Conservation (phyloP, 2,329 filamentous ascomycete species). For the Capronia epimyces region DNA sequence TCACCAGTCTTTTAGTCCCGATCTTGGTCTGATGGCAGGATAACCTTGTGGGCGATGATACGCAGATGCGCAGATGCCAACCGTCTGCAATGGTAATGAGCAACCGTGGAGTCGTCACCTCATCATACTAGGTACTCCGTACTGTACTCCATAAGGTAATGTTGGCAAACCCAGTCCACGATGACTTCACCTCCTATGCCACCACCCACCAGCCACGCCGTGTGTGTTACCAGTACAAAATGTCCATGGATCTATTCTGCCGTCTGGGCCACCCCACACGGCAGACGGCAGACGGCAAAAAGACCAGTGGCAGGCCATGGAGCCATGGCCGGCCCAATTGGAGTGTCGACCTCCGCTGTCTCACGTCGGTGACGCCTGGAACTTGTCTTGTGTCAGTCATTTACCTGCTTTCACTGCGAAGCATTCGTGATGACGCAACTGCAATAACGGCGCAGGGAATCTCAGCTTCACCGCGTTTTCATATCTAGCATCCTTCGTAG, state of each 20-base stretch:
- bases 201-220: no score
- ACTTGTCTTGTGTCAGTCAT: not conserved
- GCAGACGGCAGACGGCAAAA: not conserved
- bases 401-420: not conserved
- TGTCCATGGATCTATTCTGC: not conserved
- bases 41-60: not conserved
- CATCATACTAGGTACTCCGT: no score
- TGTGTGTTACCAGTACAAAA: no score
- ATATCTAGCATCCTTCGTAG: not conserved
- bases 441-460: not conserved
- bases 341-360: not conserved
- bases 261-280: not conserved
- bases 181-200: not conserved
- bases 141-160: no score
- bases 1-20: not conserved
- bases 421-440: not conserved
- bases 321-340: not conserved
- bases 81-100: not conserved
- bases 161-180: not conserved
- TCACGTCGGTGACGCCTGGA: not conserved
- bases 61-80: not conserved
- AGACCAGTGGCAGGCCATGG: not conserved
- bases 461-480: slow-evolving; percentile 6
- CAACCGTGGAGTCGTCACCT: not conserved
- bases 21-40: not conserved